phyloP scores from a whole-genome alignment of 164 flowering plant species.

The Stephania japonica region DNA sequence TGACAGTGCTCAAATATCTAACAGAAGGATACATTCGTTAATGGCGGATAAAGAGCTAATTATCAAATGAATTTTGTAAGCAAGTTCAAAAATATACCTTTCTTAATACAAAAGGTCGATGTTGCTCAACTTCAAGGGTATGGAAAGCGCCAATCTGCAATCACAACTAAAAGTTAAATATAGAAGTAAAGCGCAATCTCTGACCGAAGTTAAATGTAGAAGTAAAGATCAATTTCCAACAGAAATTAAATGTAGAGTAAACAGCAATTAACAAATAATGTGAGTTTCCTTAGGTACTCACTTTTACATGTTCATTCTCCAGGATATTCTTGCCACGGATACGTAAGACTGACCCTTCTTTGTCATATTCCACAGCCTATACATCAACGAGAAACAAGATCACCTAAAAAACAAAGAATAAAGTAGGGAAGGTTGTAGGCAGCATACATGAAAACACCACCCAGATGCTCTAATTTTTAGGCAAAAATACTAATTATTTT shows the following conservation, averaged over 20 bases:
- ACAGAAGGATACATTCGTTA: neutral
- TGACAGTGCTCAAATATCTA: neutral
- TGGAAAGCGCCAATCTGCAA: conserved; percentile 81
- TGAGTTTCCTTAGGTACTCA: conserved; percentile 15
- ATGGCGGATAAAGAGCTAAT: neutral
- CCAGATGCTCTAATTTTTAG: too few relatives aligned
- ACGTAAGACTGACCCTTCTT: conserved; percentile 67
- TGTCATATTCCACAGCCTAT: conserved; percentile 69
- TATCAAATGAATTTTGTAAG: neutral
- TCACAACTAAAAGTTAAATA: neutral
- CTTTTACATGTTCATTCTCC: conserved; percentile 80
- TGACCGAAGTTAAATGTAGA: neutral
- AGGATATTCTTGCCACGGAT: conserved; percentile 70
- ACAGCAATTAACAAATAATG: conserved; percentile 1
- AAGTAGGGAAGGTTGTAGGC: neutral
- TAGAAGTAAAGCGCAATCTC: neutral
- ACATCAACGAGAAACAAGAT: neutral
- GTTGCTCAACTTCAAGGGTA: conserved; percentile 77
- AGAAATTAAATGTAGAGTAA: neutral
- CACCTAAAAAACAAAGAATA: neutral
- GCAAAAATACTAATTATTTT: too few relatives aligned
- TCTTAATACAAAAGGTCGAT: conserved; percentile 75
- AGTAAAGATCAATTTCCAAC: conserved; percentile 9
- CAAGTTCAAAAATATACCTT: conserved; percentile 39
- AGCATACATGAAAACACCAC: too few relatives aligned